A percentile compares a stretch with the other conserved stretches of the same genome.
These are phyloP conservation scores for Starmerella kuoi DNA, from an alignment of 805 yeast genomes.

Conservation along the genomic window DNA sequence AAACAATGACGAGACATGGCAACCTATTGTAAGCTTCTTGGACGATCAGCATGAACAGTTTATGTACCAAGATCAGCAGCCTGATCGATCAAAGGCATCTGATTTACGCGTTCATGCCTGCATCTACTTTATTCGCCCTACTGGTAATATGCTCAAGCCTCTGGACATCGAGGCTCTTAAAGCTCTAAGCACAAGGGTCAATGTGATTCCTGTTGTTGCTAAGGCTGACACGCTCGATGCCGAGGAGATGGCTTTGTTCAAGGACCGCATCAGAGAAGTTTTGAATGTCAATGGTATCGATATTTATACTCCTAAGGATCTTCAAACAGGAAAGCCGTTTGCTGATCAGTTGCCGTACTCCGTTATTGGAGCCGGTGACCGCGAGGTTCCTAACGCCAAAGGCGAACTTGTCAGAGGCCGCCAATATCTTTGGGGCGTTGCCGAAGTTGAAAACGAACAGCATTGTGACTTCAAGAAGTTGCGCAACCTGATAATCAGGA, in stretches of 20 bases:
- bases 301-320: constrained; percentile 38
- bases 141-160: constrained; percentile 47
- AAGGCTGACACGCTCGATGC: constrained; percentile 65
- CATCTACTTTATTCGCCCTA: constrained; percentile 66
- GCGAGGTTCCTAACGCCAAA: constrained; percentile 33
- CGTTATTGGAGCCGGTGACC: constrained; percentile 51
- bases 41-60: constrained; percentile 64
- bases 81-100: constrained; percentile 38
- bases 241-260: constrained; percentile 44
- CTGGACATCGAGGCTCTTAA: constrained; percentile 65
- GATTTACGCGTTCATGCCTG: constrained; percentile 78
- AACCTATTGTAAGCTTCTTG: constrained; percentile 55
- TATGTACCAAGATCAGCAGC: constrained; percentile 70
- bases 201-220: constrained; percentile 69
- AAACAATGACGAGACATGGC: constrained; percentile 56
- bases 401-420: constrained; percentile 57
- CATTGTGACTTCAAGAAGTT: constrained; percentile 68
- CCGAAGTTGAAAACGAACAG: constrained; percentile 63
- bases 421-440: constrained; percentile 73
- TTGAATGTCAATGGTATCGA: constrained; percentile 45
- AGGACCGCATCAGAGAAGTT: constrained; percentile 39
- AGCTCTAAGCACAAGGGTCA: constrained; percentile 57
- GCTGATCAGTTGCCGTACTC: constrained; percentile 50
- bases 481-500: constrained; percentile 51
- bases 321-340: constrained; percentile 21